Conservation (phyloP, 1,139 yeast species). For the Taphrina pruni region DNA sequence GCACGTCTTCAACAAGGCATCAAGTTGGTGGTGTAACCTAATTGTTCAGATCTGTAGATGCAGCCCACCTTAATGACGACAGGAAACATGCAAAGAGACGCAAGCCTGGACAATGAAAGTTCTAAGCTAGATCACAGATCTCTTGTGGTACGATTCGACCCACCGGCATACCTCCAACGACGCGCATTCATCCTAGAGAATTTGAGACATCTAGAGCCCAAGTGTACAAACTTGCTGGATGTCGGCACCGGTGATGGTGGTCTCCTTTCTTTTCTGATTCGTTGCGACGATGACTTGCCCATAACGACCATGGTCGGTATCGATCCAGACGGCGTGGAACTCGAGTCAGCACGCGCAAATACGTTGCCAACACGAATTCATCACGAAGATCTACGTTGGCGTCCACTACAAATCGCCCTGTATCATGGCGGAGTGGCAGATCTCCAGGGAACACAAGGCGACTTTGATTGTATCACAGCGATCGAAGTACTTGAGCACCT, state of each 20-base stretch:
- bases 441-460: background rate
- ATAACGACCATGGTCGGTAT: slow-evolving; percentile 31
- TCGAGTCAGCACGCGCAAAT: background rate
- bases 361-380: background rate
- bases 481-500: slow-evolving; percentile 41
- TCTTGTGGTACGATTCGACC: slow-evolving; percentile 30
- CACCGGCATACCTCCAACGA: slow-evolving; percentile 34
- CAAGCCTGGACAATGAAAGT: background rate
- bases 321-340: slow-evolving; percentile 23
- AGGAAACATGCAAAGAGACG: background rate
- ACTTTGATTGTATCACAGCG: slow-evolving; percentile 39
- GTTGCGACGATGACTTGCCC: slow-evolving; percentile 39
- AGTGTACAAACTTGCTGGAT: slow-evolving; percentile 28
- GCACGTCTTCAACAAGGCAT: too few species aligned
- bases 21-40: too few species aligned
- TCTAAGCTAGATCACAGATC: background rate
- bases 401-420: slow-evolving; percentile 10
- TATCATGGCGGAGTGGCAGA: slow-evolving; percentile 29
- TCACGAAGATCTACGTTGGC: slow-evolving; percentile 35
- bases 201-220: slow-evolving; percentile 4
- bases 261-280: slow-evolving; percentile 25
- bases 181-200: slow-evolving; percentile 12
- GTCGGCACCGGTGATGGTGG: slow-evolving; percentile 39
- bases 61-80: background rate
- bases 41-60: too few species aligned